Conservation (phyloP, 495 filamentous ascomycete species). For the Neurospora sp. region DNA sequence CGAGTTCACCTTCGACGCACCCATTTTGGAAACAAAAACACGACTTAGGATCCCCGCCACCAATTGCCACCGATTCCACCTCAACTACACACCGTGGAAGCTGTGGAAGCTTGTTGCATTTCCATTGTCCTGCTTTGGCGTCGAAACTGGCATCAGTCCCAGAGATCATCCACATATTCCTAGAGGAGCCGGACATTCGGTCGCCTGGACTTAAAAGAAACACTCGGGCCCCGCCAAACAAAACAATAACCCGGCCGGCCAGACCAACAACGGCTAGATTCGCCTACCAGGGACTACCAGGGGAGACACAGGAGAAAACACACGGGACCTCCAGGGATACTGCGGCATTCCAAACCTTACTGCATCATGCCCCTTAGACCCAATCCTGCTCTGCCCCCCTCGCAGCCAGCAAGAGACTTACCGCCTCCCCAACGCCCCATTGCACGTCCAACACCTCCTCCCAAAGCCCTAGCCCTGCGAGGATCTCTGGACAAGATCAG, state of each 20-base stretch:
- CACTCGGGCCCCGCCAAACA: slow-evolving; percentile 2
- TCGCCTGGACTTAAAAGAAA: background rate
- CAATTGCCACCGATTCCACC: background rate
- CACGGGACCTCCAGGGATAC: background rate
- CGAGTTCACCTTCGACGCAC: background rate
- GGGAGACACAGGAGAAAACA: background rate
- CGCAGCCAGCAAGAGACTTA: background rate
- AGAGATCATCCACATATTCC: background rate
- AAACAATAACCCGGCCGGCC: background rate
- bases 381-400: background rate
- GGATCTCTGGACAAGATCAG: slow-evolving; percentile 12
- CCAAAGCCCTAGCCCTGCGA: slow-evolving; percentile 10
- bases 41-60: background rate
- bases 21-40: background rate
- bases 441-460: background rate
- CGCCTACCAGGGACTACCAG: background rate
- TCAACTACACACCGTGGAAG: background rate
- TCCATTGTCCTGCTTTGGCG: background rate
- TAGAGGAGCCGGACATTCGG: background rate
- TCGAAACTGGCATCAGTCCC: background rate
- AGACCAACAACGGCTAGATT: background rate
- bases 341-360: background rate
- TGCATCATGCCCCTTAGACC: background rate
- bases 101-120: background rate
- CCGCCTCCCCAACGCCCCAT: background rate